phyloP scores from a whole-genome alignment of 768 basidiomycete genomes.

The Leccinellum luteum region DNA sequence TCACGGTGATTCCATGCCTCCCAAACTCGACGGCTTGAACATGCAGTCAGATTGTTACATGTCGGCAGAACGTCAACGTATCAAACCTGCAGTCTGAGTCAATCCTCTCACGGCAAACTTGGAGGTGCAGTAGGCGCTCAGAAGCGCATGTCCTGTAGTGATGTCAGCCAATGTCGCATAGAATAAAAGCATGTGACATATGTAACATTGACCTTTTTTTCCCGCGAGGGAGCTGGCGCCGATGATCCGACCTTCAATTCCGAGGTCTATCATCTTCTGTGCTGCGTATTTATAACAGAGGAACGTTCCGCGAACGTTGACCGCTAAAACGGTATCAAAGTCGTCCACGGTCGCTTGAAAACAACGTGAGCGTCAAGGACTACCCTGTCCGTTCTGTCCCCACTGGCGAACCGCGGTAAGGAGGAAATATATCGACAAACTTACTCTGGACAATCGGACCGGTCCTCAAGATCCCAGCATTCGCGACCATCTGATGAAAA shows the following conservation, averaged over 20 bases:
- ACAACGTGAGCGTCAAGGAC: neutral
- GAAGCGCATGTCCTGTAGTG: slow-evolving; percentile 27
- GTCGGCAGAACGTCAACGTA: neutral
- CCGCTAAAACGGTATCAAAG: slow-evolving; percentile 31
- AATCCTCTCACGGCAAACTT: slow-evolving; percentile 45
- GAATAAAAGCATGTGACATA: neutral
- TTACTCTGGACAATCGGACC: slow-evolving; percentile 10
- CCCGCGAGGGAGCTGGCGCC: slow-evolving; percentile 39
- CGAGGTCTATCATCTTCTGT: slow-evolving; percentile 43
- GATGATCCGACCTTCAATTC: slow-evolving; percentile 41
- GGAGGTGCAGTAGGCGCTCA: slow-evolving; percentile 34
- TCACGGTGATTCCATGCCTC: slow-evolving; percentile 32
- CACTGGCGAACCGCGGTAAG: neutral
- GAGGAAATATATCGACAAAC: neutral
- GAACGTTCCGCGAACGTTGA: slow-evolving; percentile 42
- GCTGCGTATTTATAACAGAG: slow-evolving; percentile 44
- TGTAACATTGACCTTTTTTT: slow-evolving; percentile 20
- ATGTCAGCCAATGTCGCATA: neutral
- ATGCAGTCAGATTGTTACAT: neutral
- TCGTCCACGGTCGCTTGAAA: slow-evolving; percentile 32
- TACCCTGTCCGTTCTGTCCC: neutral
- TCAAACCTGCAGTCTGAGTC: slow-evolving; percentile 34
- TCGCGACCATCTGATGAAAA: slow-evolving; percentile 15
- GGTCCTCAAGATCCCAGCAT: slow-evolving; percentile 17
- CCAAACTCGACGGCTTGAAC: slow-evolving; percentile 32